Conservation (phyloP, 1,284 basidiomycete species). For the Lignosus rhinocerotis region DNA sequence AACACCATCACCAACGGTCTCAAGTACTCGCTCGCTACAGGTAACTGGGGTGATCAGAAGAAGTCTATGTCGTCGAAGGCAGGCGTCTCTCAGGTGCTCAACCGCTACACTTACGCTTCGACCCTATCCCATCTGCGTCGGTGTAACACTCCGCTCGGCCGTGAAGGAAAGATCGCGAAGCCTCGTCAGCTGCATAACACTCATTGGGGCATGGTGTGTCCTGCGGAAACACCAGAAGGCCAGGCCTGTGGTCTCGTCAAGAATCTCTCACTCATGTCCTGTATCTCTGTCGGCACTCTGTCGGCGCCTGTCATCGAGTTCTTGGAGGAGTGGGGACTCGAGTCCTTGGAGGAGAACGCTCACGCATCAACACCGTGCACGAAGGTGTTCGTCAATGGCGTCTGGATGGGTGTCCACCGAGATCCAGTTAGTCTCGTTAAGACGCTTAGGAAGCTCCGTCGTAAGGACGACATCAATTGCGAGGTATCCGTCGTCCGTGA, state of each 20-base stretch:
- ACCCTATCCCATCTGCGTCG: constrained; percentile 97
- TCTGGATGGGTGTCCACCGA: constrained; percentile 99
- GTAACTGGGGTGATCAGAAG: constrained; percentile 99
- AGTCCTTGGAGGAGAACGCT: constrained; percentile 89
- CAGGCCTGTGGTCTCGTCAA: constrained; percentile 99
- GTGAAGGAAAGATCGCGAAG: constrained; percentile 99
- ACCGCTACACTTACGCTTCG: constrained; percentile 98
- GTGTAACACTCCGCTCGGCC: constrained; percentile 96
- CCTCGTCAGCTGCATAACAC: constrained; percentile 99
- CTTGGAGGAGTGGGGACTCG: constrained; percentile 97
- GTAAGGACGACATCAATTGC: constrained; percentile 94
- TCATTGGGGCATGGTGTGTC: constrained; percentile 99
- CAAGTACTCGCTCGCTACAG: constrained; percentile 97
- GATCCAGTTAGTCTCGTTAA: constrained; percentile 91
- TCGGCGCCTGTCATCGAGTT: constrained; percentile 98
- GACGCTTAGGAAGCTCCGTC: constrained; percentile 89
- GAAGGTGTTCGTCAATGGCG: constrained; percentile 99
- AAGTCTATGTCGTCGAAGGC: constrained; percentile 98
- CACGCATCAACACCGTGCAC: constrained; percentile 83
- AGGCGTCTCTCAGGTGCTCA: constrained; percentile 98
- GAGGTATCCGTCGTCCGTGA: constrained; percentile 98
- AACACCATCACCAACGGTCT: constrained; percentile 98
- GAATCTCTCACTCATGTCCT: constrained; percentile 97
- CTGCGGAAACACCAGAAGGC: constrained; percentile 98
- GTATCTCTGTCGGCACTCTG: constrained; percentile 96